Percentiles rank a stretch among this genome's conserved stretches.
Evolutionary conservation across 2,329 filamentous ascomycete species (phyloP).

Genomic region (Dactylellina parvicollis): DNA sequence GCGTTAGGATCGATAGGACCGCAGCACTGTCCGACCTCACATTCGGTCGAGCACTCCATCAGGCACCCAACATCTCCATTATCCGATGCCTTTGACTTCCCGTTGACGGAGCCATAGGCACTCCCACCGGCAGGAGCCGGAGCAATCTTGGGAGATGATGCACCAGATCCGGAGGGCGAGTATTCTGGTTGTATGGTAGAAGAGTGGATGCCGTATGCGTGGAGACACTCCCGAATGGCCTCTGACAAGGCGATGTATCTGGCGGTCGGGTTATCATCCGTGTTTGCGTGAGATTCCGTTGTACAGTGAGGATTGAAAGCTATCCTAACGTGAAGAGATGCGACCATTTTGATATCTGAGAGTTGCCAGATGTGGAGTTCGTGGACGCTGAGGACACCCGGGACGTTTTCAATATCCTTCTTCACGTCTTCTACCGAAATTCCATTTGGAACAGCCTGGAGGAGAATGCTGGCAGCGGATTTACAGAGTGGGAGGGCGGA

Average conservation of each 20-base stretch:
- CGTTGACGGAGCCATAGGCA: slow-evolving; percentile 56
- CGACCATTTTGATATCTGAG: slow-evolving; percentile 91
- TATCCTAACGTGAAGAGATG: slow-evolving; percentile 91
- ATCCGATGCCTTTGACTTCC: slow-evolving; percentile 57
- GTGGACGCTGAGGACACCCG: slow-evolving; percentile 88
- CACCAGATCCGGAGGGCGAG: slow-evolving; percentile 61
- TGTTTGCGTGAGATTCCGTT: slow-evolving; percentile 70
- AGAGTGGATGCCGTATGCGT: slow-evolving; percentile 95
- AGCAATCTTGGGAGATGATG: slow-evolving; percentile 31
- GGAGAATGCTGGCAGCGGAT: slow-evolving; percentile 83
- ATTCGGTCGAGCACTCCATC: slow-evolving; percentile 63
- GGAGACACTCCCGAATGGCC: slow-evolving; percentile 84
- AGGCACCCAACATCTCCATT: slow-evolving; percentile 61
- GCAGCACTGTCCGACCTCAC: slow-evolving; percentile 62
- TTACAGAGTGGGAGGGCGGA: slow-evolving; percentile 81
- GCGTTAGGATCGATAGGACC: slow-evolving; percentile 57
- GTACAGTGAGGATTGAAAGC: slow-evolving; percentile 67
- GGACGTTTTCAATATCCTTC: slow-evolving; percentile 85
- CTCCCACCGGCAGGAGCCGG: slow-evolving; percentile 60
- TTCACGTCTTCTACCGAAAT: slow-evolving; percentile 90
- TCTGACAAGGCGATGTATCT: slow-evolving; percentile 91
- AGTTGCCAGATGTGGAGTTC: slow-evolving; percentile 98
- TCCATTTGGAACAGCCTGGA: slow-evolving; percentile 91
- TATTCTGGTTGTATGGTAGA: slow-evolving; percentile 97
- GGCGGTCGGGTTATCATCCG: slow-evolving; percentile 65